Base-by-base conservation (phyloP, 176 grass and related monocot genomes). In the Ampelocalamus luodianensis region DNA sequence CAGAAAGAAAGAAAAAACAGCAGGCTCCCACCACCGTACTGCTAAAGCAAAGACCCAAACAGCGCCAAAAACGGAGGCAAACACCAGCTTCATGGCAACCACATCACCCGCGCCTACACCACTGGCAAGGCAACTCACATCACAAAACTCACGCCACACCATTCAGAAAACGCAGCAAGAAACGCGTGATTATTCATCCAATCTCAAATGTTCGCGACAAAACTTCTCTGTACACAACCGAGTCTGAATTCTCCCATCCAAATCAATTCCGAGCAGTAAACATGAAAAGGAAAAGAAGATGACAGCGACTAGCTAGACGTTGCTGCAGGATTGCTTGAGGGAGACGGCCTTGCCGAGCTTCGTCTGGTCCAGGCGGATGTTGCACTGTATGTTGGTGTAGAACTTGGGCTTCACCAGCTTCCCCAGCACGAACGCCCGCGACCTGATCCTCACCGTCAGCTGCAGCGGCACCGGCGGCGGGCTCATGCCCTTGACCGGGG, bases 341-440 rank as follows among this genome's bases (percentile, higher is more conserved):
- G 84, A 74, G 56, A 96, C 70, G 18, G 78, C 5, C 39, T 78
- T 91, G 80, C 87, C 86, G 61, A 99, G 49, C 81, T 88, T 96
- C 76, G 85, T 72, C 72, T 80, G 80, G 83, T 91, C 96, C 75
- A 99, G 55, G 11, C 36, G 42, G 65, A 99, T 45, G 12, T 15
- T 86, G 88, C 96, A 99, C 4, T 59, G 74, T 0, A 92, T n/a
- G 77, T 77, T 80, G 90, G 44, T 91, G 83, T 88, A 79, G 91
- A 99, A 99, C 78, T 89, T 96, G 71, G 96, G 93, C 81, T 89
- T 83, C 20, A 99, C 96, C 78, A 99, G 85, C 78, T 79, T 89
- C 4, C 96, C 96, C 78, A 99, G 86, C 72, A 99, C 96, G 70
- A 89, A 86, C 1, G 96, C 96, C 23, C 91, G 88, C 1, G 96